Base-by-base conservation (phyloP, 495 filamentous ascomycete genomes). In the Lasiosphaeria hispida region DNA sequence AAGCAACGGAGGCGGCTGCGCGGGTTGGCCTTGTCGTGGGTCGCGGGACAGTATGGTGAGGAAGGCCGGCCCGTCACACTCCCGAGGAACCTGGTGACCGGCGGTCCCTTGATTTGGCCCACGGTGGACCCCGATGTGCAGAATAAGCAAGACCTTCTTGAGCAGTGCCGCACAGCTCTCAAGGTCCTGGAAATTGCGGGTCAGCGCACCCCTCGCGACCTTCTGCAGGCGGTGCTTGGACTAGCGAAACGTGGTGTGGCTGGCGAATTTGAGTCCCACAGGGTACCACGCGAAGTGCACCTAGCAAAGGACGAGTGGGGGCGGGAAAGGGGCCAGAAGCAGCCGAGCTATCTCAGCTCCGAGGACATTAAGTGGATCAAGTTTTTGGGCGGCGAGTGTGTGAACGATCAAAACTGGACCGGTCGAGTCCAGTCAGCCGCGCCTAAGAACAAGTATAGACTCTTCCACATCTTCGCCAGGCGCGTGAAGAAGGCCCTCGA, bases 391-490 rank as follows among this genome's bases (percentile, higher is more conserved):
- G 45, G 37, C 13, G 58, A 57, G 39, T 53, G 58, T 13, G 63
- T 61, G 39, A 65, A 62, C 48, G 19, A 42, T 44, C 44, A 33
- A 37, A 67, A 55, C 35, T 70, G 53, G 57, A 38, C 38, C 39
- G 43, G 52, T 30, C 48, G 23, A 19, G 44, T 61, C 4, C 13
- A 42, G 0, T 59, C 57, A 10, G 42, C 63, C 39, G 34, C 15
- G 18, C 58, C 63, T 3, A 52, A 18, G 33, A 53, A 57, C 6
- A 63, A 62, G 40, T 63, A 66, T 17, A 54, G 53, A 30, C 58
- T 69, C 7, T 69, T 68, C 44, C 63, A 42, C 10, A 56, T 67
- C 45, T 72, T 72, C 49, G 66, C 68, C 7, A 23, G n/a, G 6
- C 57, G 65, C 13, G 58, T 72, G 38, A 51, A 65, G 59, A 66